These are phyloP conservation scores for Plantago major DNA, from an alignment of 257 asterid species.

Conservation along the genomic window DNA sequence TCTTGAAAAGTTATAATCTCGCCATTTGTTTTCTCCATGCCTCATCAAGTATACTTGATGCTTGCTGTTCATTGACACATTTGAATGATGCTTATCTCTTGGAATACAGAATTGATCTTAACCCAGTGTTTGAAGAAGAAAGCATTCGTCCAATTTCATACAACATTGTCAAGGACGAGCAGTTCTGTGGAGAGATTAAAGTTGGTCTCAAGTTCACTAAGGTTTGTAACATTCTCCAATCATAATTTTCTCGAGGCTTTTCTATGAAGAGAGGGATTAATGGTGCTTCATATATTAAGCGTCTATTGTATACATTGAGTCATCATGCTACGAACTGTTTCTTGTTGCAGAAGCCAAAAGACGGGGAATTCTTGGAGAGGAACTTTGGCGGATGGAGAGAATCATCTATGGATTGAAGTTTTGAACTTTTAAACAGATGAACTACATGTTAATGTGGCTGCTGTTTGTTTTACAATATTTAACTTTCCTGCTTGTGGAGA, in stretches of 20 bases:
- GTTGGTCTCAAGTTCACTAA: slow-evolving; percentile 63
- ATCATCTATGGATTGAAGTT: slow-evolving; percentile 30
- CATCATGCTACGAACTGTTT: not conserved
- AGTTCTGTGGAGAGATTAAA: slow-evolving; percentile 66
- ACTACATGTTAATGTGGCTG: not conserved
- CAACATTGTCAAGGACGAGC: slow-evolving; percentile 59
- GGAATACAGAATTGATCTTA: slow-evolving; percentile 48
- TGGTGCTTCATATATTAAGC: not conserved
- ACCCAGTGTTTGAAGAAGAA: slow-evolving; percentile 36
- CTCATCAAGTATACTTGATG: not conserved
- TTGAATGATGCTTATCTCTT: not conserved
- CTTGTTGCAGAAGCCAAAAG: slow-evolving; percentile 29
- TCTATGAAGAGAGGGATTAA: too few species aligned
- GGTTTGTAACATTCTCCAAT: slow-evolving; percentile 30
- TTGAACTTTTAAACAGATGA: slow-evolving; percentile 7
- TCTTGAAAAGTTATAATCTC: not conserved
- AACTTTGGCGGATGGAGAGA: slow-evolving; percentile 48
- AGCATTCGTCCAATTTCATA: slow-evolving; percentile 40
- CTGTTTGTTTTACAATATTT: slow-evolving; percentile 2
- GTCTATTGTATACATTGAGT: not conserved
- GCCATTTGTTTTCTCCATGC: not conserved
- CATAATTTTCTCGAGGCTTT: not conserved
- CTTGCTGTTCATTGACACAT: not conserved
- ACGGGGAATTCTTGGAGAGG: slow-evolving; percentile 25
- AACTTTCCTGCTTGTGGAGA: slow-evolving; percentile 3